Base-by-base conservation (phyloP, 352 stramenopile genomes). In the Phytopythium chamaehyphon region DNA sequence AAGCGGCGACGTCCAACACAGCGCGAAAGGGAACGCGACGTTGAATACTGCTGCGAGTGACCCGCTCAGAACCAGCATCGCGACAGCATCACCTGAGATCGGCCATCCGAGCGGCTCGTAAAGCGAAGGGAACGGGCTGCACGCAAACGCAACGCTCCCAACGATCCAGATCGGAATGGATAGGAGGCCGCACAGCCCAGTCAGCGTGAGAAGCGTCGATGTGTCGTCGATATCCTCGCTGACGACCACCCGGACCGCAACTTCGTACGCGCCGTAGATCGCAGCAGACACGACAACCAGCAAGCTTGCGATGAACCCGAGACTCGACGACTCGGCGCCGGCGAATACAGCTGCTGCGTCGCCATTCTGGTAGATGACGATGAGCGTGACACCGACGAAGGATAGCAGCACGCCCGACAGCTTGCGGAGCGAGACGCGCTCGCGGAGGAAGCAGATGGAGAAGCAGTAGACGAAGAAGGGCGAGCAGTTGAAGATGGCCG, bases 101-200 rank as follows among this genome's bases (percentile, higher is more conserved):
- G 75, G 69, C 50, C 69, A 82, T n/a, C 66, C 75, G 6, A 83
- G 51, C 18, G 75, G 63, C 42, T 86, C 75, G 38, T 82, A 67
- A 7, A 86, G 51, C 19, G 67, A 55, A 26, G 60, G 56, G 22
- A 80, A 69, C 19, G 71, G 72, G 24, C 59, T 74, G 44, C 54
- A 51, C 0, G 62, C 61, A 23, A 86, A 61, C 28, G 59, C 54
- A 22, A 82, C 21, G 39, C 62, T 82, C 18, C 71, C 75, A 28
- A 71, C 12, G 33, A 78, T 40, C 71, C 75, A 86, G n/a, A 70
- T 49, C 14, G 75, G 75, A 22, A 80, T 51, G 9, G 69, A 77
- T 37, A 81, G 70, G 15, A 78, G 37, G 1, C 71, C 75, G 3
- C 60, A 69, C 11, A 83, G 61, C 1, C 74, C 74, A 21, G 74